phyloP scores from a whole-genome alignment of 345 rosid species.

The Syzygium jambos region DNA sequence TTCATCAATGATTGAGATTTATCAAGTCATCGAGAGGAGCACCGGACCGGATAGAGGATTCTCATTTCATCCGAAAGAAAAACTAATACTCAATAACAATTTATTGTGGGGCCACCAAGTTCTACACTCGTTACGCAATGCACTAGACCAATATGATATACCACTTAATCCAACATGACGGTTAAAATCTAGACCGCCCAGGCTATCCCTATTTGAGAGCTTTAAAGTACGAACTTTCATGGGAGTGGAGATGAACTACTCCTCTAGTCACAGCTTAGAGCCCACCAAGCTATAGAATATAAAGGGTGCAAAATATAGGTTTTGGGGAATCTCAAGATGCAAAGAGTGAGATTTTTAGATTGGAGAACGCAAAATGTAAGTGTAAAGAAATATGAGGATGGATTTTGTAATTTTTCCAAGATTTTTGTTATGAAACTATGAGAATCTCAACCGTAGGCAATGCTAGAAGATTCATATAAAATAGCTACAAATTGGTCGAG shows the following conservation, averaged over 20 bases:
- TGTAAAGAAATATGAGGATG: neutral
- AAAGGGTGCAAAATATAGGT: neutral
- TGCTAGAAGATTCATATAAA: neutral
- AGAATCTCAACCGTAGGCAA: neutral
- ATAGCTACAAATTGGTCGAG: neutral
- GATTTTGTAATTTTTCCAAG: neutral
- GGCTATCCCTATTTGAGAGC: neutral
- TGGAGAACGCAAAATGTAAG: neutral
- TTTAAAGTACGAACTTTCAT: neutral
- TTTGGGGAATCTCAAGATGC: neutral
- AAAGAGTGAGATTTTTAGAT: neutral
- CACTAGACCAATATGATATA: neutral
- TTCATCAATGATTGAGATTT: neutral
- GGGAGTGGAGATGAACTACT: neutral
- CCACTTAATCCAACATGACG: neutral
- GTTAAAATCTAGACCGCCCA: neutral
- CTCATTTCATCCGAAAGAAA: neutral
- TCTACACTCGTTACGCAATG: neutral
- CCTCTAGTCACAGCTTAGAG: neutral
- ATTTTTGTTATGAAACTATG: neutral
- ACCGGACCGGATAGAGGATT: rapidly evolving
- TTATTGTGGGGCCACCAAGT: neutral
- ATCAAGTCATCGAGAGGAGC: rapidly evolving
- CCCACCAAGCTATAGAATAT: neutral
- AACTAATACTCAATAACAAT: neutral